These are phyloP conservation scores for Oxyria digyna DNA, from an alignment of 148 eudicot genomes.

Conservation along the genomic window DNA sequence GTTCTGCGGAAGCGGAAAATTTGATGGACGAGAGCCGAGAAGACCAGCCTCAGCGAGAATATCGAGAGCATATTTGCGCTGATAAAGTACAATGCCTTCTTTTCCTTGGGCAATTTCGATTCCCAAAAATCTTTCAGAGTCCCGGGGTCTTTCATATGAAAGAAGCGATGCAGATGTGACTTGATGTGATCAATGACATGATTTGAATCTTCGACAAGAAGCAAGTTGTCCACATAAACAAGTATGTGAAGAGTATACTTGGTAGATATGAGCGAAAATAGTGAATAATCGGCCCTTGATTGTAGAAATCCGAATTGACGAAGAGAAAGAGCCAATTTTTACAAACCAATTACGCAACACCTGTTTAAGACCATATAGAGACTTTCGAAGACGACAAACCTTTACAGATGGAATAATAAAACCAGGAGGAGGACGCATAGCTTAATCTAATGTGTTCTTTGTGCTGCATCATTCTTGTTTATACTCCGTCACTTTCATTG, in stretches of 20 bases:
- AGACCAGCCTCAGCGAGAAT: neutral
- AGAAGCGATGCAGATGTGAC: neutral
- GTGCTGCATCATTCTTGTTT: too few relatives aligned
- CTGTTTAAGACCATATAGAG: neutral
- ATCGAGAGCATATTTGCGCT: neutral
- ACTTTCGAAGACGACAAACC: neutral
- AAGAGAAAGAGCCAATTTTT: neutral
- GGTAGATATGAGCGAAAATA: neutral
- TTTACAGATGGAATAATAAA: neutral
- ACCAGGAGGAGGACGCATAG: neutral
- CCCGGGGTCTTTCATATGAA: conserved; percentile 6
- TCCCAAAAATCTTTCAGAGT: conserved; percentile 3
- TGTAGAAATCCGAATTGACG: neutral
- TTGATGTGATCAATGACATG: too few relatives aligned
- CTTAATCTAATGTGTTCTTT: too few relatives aligned
- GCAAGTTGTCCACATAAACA: conserved; percentile 9
- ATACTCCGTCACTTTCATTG: too few relatives aligned
- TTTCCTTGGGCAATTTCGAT: neutral
- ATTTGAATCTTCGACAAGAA: neutral
- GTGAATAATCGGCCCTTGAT: neutral
- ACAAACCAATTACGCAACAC: neutral
- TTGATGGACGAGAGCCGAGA: neutral
- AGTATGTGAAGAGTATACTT: neutral
- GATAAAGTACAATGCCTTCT: neutral
- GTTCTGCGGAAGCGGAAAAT: neutral